phyloP scores from a whole-genome alignment of 148 eudicot species.

The Hydrangea macrophylla region DNA sequence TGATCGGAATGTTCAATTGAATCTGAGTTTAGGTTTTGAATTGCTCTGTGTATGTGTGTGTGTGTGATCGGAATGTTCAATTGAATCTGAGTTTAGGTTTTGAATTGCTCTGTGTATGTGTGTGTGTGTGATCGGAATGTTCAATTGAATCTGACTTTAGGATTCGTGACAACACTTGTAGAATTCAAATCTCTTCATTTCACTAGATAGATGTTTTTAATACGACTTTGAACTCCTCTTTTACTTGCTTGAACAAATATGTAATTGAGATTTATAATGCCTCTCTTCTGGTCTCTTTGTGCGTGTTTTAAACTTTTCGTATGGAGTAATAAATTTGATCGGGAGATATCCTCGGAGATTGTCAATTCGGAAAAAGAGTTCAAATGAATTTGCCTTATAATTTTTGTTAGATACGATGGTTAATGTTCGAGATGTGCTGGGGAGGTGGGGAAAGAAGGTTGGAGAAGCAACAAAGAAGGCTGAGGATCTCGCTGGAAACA shows the following conservation, averaged over 20 bases:
- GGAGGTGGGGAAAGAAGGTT: slow-evolving; percentile 85
- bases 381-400: background rate
- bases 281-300: background rate
- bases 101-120: background rate
- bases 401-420: slow-evolving; percentile 56
- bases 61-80: background rate
- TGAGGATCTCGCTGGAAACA: slow-evolving; percentile 83
- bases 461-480: slow-evolving; percentile 80
- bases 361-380: background rate
- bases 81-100: background rate
- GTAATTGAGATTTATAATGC: background rate
- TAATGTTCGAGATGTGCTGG: slow-evolving; percentile 54
- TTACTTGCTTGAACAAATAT: background rate
- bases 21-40: too few species aligned
- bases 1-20: background rate
- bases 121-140: too few species aligned
- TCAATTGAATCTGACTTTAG: background rate
- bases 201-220: background rate
- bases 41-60: too few species aligned
- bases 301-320: background rate
- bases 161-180: background rate
- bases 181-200: background rate
- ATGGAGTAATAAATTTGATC: background rate
- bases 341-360: background rate
- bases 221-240: background rate